phyloP scores from a whole-genome alignment of 495 filamentous ascomycete species.

The Penicillium silybi region DNA sequence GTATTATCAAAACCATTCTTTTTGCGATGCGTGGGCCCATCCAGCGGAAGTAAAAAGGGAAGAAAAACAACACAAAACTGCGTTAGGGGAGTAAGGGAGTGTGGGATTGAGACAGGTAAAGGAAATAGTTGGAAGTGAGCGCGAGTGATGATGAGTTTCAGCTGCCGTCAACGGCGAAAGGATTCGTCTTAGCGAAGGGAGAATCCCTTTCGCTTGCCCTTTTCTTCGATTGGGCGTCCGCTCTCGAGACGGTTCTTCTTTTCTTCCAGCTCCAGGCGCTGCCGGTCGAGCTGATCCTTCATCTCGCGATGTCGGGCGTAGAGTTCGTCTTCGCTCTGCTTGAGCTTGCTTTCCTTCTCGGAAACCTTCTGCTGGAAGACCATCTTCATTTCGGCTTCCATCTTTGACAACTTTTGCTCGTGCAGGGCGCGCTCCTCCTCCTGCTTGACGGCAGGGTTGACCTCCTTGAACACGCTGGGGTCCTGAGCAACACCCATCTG shows the following conservation, averaged over 20 bases:
- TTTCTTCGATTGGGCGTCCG: constrained; percentile 92
- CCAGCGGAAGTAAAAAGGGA: constrained; percentile 23
- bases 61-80: constrained; percentile 15
- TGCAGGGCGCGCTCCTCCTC: constrained; percentile 96
- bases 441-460: constrained; percentile 99
- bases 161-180: constrained; percentile 25
- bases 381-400: constrained; percentile 99
- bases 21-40: constrained; percentile 31
- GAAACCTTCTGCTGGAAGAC: constrained; percentile 99
- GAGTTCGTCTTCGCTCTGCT: constrained; percentile 97
- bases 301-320: constrained; percentile 98
- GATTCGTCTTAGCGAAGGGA: constrained; percentile 72
- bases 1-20: constrained; percentile 33
- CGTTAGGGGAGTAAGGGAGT: constrained; percentile 33
- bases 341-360: constrained; percentile 99
- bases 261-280: constrained; percentile 90
- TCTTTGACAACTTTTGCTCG: constrained; percentile 99
- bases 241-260: constrained; percentile 93
- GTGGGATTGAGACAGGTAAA: constrained; percentile 31
- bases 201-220: constrained; percentile 92
- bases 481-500: constrained; percentile 98
- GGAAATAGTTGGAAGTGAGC: constrained; percentile 19
- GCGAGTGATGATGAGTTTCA: constrained; percentile 31
- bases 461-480: constrained; percentile 99
- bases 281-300: constrained; percentile 97